A percentile compares a stretch with the other conserved stretches of the same genome.
phyloP scores from a whole-genome alignment of 371 early-diverging fungal species.

The Rhizopus stolonifer region DNA sequence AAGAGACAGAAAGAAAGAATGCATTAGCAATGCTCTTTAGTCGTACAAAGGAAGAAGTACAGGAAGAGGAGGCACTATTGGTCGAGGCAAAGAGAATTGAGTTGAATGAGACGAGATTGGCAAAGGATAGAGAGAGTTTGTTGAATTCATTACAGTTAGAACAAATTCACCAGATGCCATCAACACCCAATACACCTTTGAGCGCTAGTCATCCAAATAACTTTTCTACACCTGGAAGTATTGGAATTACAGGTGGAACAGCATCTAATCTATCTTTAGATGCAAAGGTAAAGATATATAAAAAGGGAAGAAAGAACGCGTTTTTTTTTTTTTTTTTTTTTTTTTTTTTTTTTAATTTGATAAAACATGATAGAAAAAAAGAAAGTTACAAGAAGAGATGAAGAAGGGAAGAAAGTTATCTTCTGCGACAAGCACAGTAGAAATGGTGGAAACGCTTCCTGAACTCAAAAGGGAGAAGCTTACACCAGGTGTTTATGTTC shows the following conservation, averaged over 20 bases:
- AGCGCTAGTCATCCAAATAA: constrained; percentile 5
- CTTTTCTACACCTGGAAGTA: constrained; percentile 36
- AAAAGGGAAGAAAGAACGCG: neutral
- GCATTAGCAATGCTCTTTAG: constrained; percentile 68
- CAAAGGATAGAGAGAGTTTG: constrained; percentile 74
- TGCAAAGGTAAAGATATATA: constrained; percentile 17
- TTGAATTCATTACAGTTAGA: constrained; percentile 60
- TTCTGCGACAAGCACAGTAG: constrained; percentile 26
- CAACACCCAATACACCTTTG: constrained; percentile 45
- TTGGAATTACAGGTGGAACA: constrained; percentile 44
- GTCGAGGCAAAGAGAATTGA: constrained; percentile 79
- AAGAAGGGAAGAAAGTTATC: constrained; percentile 42
- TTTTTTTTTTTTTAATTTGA: neutral
- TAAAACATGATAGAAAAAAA: constrained; percentile 33
- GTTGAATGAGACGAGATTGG: constrained; percentile 68
- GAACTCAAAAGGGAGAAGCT: constrained; percentile 62
- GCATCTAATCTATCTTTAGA: constrained; percentile 24
- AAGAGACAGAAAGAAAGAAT: constrained; percentile 79
- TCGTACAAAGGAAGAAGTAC: constrained; percentile 77
- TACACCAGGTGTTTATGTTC: constrained; percentile 74
- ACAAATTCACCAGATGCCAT: constrained; percentile 48
- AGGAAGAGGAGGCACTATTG: constrained; percentile 81
- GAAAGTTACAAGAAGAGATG: constrained; percentile 23
- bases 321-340: neutral
- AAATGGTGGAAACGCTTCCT: constrained; percentile 28